Evolutionary conservation across 192 early-diverging fungal genomes (phyloP).

Genomic region (Coemansia sp.): DNA sequence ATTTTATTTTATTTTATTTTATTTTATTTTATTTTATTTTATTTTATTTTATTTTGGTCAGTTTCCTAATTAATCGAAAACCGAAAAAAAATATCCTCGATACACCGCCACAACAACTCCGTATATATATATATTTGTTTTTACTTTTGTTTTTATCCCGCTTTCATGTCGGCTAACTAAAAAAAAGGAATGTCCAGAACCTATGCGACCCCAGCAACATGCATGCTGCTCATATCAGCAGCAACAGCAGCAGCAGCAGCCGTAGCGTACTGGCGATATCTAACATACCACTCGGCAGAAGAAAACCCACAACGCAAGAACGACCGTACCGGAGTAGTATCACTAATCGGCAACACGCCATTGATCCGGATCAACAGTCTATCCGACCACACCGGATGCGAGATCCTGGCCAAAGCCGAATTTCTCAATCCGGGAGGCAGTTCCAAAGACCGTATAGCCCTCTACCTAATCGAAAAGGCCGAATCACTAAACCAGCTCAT

Average conservation of each 20-base stretch:
- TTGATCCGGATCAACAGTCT: slow-evolving; percentile 83
- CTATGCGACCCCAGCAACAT: neutral
- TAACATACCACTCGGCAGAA: neutral
- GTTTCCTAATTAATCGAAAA: neutral
- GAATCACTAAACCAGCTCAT: slow-evolving; percentile 68
- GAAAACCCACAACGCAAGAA: neutral
- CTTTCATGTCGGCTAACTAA: neutral
- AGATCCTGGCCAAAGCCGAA: slow-evolving; percentile 77
- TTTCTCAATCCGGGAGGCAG: slow-evolving; percentile 92
- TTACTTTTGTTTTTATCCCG: neutral
- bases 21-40: no score
- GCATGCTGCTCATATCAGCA: neutral
- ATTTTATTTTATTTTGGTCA: neutral
- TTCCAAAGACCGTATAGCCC: slow-evolving; percentile 91
- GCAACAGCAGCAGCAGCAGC: neutral
- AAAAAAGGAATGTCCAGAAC: neutral
- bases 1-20: no score
- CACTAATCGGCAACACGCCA: slow-evolving; percentile 90
- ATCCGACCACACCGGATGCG: slow-evolving; percentile 88
- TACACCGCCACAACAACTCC: no score
- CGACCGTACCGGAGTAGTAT: slow-evolving; percentile 62
- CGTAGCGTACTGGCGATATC: neutral
- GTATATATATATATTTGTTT: neutral
- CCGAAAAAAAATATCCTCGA: no score
- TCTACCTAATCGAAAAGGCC: slow-evolving; percentile 80